phyloP scores from a whole-genome alignment of 2,329 filamentous ascomycete genomes.

The Penicillium brevicompactum region DNA sequence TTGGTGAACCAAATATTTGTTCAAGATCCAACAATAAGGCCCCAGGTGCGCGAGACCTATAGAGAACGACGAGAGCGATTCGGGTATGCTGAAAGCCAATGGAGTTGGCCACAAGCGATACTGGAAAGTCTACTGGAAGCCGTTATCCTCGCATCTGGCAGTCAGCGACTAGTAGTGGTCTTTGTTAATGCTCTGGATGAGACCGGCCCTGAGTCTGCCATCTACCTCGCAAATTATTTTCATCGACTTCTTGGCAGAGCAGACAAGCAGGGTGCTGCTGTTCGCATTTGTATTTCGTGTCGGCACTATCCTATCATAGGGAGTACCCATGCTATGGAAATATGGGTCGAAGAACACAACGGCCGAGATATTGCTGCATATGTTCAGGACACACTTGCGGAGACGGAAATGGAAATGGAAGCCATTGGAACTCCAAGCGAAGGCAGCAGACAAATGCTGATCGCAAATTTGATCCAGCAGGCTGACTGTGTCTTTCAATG shows the following conservation, averaged over 20 bases:
- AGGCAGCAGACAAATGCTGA: not conserved
- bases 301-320: conserved; percentile 17
- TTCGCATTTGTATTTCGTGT: conserved; percentile 16
- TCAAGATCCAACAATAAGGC: conserved; percentile 1
- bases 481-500: conserved; percentile 15
- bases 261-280: not conserved
- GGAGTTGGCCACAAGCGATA: conserved; percentile 3
- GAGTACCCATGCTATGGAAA: conserved; percentile 2
- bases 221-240: conserved; percentile 4
- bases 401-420: not conserved
- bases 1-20: conserved; percentile 19
- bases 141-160: conserved; percentile 2
- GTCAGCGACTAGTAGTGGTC: not conserved
- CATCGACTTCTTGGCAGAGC: conserved; percentile 2
- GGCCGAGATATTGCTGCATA: conserved; percentile 3
- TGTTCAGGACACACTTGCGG: not conserved
- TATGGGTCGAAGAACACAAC: conserved; percentile 12
- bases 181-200: conserved; percentile 18
- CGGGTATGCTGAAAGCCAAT: not conserved
- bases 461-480: not conserved
- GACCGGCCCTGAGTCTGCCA: conserved; percentile 8
- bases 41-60: conserved; percentile 2
- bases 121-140: conserved; percentile 5
- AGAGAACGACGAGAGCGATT: not conserved
- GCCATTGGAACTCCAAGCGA: not conserved